Evolutionary conservation across 768 basidiomycete species (phyloP).

Genomic region (Termitomyces sp.): DNA sequence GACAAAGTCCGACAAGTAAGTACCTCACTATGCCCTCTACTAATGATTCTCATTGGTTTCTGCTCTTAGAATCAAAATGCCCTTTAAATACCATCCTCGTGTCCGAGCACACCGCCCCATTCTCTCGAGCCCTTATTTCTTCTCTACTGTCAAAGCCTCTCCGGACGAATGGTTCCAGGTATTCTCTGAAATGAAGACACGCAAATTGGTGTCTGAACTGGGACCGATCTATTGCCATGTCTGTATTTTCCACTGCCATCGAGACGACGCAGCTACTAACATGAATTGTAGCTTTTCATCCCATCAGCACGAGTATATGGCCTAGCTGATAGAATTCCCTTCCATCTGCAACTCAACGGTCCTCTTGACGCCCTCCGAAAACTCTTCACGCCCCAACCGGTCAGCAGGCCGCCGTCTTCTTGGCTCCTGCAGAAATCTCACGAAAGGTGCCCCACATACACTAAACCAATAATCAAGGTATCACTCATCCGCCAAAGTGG

Average conservation of each 20-base stretch:
- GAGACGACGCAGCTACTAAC: background rate
- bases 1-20: slow-evolving; percentile 45
- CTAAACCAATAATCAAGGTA: slow-evolving; percentile 36
- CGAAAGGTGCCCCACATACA: slow-evolving; percentile 7
- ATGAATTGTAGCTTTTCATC: slow-evolving; percentile 28
- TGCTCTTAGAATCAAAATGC: slow-evolving; percentile 39
- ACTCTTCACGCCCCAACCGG: slow-evolving; percentile 32
- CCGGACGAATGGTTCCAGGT: slow-evolving; percentile 68
- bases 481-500: slow-evolving; percentile 51
- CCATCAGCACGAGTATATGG: slow-evolving; percentile 58
- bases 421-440: slow-evolving; percentile 9
- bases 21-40: background rate
- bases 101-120: slow-evolving; percentile 56
- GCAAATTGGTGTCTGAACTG: slow-evolving; percentile 24
- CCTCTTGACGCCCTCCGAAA: slow-evolving; percentile 40
- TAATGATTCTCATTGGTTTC: background rate
- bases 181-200: slow-evolving; percentile 37
- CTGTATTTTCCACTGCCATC: slow-evolving; percentile 18
- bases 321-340: slow-evolving; percentile 53
- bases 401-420: slow-evolving; percentile 13
- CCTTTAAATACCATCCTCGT: slow-evolving; percentile 51
- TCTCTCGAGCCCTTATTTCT: slow-evolving; percentile 42
- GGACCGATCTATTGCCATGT: slow-evolving; percentile 50
- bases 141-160: slow-evolving; percentile 53
- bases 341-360: slow-evolving; percentile 63